These are phyloP conservation scores for Eremothecium cymbalariae DNA, from an alignment of 1,139 yeast species.

Conservation along the genomic window DNA sequence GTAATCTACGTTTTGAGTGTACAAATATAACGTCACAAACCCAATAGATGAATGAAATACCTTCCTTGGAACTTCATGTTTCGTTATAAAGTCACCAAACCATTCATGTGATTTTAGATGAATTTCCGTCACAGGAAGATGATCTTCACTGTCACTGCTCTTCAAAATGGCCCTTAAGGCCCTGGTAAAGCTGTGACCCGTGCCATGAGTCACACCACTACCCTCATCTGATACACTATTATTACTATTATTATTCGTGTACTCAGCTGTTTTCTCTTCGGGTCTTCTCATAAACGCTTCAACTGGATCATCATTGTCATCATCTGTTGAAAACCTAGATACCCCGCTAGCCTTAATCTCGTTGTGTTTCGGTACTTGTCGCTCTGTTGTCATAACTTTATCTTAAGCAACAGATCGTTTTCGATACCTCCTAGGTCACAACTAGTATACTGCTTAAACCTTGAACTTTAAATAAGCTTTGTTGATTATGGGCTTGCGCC, in stretches of 20 bases:
- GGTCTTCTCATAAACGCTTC: too few relatives aligned
- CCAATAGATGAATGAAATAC: constrained; percentile 84
- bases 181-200: too few relatives aligned
- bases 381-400: neutral
- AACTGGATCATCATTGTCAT: neutral
- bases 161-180: too few relatives aligned
- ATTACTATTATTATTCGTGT: too few relatives aligned
- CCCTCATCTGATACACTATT: too few relatives aligned
- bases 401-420: too few relatives aligned
- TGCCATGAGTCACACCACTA: too few relatives aligned
- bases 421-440: too few relatives aligned
- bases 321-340: neutral
- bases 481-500: too few relatives aligned
- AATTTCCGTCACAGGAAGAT: constrained; percentile 29
- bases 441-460: too few relatives aligned
- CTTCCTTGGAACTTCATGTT: constrained; percentile 86
- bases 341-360: neutral
- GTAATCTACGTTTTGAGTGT: constrained; percentile 52
- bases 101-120: constrained; percentile 32
- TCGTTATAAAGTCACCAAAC: constrained; percentile 49
- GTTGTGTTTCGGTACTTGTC: neutral
- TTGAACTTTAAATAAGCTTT: too few relatives aligned
- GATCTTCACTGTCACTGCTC: constrained; percentile 18
- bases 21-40: constrained; percentile 62
- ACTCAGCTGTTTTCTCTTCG: too few relatives aligned